Conservation (phyloP, 2,329 filamentous ascomycete species). For the Ceratocystis cacaofunesta region DNA sequence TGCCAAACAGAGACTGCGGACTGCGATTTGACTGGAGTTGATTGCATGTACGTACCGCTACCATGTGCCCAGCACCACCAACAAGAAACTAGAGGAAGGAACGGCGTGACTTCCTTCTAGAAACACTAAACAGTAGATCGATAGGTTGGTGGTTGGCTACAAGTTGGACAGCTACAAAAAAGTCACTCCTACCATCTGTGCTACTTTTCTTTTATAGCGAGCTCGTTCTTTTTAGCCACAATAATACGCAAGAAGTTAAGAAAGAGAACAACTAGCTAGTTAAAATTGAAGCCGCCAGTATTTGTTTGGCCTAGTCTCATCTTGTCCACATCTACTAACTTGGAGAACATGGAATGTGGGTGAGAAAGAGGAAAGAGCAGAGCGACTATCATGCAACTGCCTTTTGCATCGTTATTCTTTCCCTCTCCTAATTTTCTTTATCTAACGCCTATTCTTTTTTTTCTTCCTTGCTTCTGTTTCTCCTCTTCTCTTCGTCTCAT, state of each 20-base stretch:
- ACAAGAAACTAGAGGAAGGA: not conserved
- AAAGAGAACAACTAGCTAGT: not conserved
- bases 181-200: not conserved
- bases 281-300: not conserved
- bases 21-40: no score
- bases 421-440: not conserved
- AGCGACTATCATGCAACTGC: not conserved
- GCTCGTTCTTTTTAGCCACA: not conserved
- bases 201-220: not conserved
- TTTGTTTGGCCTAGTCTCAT: not conserved
- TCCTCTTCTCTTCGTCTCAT: not conserved
- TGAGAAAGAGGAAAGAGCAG: not conserved
- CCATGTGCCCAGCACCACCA: not conserved
- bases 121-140: not conserved
- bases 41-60: not conserved
- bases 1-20: no score
- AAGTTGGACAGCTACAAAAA: no score
- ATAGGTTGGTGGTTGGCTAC: no score
- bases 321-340: not conserved
- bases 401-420: not conserved
- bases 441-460: not conserved
- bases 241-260: not conserved
- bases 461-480: not conserved
- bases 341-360: not conserved
- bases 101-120: constrained; percentile 8